A percentile compares a stretch with the other conserved stretches of the same genome.
These are phyloP conservation scores for Aspergillus intermedius DNA, from an alignment of 2,329 filamentous ascomycete species.

Conservation along the genomic window DNA sequence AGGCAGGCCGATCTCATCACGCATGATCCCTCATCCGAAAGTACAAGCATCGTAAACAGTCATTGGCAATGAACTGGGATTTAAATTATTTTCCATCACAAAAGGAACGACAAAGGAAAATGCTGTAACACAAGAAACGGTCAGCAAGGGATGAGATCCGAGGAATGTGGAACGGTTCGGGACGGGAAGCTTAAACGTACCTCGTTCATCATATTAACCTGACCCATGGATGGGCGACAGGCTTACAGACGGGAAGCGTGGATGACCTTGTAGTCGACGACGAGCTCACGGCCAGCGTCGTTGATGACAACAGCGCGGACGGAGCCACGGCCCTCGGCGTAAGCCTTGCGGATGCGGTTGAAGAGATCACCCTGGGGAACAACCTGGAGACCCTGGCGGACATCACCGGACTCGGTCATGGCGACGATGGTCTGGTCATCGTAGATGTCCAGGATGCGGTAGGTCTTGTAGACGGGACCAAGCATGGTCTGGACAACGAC, in stretches of 20 bases:
- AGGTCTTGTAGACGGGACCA: conserved; percentile 99
- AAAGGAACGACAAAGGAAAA: no score
- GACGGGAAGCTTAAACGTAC: background rate
- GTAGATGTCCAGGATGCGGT: conserved; percentile 96
- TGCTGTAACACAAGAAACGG: no score
- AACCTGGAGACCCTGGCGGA: conserved; percentile 91
- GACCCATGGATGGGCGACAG: conserved; percentile 2
- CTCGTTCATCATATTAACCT: no score
- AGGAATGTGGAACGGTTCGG: background rate
- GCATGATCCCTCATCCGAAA: conserved; percentile 2
- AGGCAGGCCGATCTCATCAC: no score
- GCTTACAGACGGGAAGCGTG: conserved; percentile 64
- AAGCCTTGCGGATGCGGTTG: conserved; percentile 71
- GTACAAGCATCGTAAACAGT: conserved; percentile 1
- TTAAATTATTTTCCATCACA: no score
- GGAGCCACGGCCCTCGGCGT: conserved; percentile 85
- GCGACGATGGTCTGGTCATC: conserved; percentile 75
- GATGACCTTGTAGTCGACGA: conserved; percentile 98
- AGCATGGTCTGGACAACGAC: conserved; percentile 99
- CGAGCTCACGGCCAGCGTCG: conserved; percentile 87
- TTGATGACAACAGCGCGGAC: conserved; percentile 94
- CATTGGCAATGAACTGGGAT: no score
- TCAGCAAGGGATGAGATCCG: no score
- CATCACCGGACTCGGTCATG: conserved; percentile 98
- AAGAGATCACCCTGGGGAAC: conserved; percentile 92